These are phyloP conservation scores for Populus tremula DNA, from an alignment of 345 rosid species.

Conservation along the genomic window DNA sequence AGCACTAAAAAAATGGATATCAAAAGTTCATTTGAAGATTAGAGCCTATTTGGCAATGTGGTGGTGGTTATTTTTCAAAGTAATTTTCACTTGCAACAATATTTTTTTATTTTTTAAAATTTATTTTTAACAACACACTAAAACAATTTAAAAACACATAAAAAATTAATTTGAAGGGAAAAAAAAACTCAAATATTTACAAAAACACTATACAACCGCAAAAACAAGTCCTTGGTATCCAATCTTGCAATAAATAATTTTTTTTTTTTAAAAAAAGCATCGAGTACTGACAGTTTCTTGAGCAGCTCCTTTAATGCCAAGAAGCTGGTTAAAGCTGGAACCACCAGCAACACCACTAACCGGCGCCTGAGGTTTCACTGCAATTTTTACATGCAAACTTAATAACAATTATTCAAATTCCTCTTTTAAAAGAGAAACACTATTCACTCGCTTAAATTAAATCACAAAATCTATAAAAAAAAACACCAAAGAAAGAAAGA, in stretches of 20 bases:
- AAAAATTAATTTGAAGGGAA: no score
- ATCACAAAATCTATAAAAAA: background rate
- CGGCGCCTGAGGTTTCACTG: conserved; percentile 69
- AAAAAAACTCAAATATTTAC: no score
- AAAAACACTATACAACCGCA: no score
- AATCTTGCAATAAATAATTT: no score
- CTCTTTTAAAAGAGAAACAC: background rate
- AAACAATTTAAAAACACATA: no score
- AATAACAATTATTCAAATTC: background rate
- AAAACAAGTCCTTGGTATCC: no score
- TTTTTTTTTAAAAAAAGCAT: background rate
- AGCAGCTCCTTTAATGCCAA: conserved; percentile 94
- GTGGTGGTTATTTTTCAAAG: no score
- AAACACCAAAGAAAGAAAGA: background rate
- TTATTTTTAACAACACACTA: no score
- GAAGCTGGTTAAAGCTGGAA: conserved; percentile 89
- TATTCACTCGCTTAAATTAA: background rate
- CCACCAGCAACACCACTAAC: conserved; percentile 67
- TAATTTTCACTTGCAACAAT: no score
- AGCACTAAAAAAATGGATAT: background rate
- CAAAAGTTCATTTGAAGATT: background rate
- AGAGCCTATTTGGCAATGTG: no score
- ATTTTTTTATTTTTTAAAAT: no score
- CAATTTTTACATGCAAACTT: conserved; percentile 6
- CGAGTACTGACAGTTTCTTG: conserved; percentile 65